phyloP scores from a whole-genome alignment of 352 stramenopile species.

The Elongisporangium anandrum region DNA sequence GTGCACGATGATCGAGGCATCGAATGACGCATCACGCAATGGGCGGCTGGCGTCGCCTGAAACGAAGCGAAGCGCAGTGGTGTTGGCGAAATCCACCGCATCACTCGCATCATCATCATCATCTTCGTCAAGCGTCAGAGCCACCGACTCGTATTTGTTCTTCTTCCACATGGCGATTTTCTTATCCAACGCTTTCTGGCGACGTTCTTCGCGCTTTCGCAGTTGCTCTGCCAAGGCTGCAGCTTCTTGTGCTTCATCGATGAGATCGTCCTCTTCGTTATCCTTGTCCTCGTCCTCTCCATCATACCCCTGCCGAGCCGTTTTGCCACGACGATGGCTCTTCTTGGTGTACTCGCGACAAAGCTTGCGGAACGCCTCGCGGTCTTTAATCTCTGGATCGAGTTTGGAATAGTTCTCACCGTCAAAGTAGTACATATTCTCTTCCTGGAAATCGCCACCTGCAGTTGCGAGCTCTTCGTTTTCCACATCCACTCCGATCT shows the following conservation, averaged over 20 bases:
- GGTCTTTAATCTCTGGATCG: constrained; percentile 27
- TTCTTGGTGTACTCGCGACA: constrained; percentile 19
- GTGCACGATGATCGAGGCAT: constrained; percentile 54
- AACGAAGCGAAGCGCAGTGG: constrained; percentile 34
- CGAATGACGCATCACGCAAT: constrained; percentile 1
- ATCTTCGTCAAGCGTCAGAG: constrained; percentile 13
- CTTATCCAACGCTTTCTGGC: constrained; percentile 31
- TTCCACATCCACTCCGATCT: constrained; percentile 9
- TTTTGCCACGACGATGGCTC: constrained; percentile 17
- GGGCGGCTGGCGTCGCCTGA: constrained; percentile 58
- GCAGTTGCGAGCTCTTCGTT: constrained; percentile 48
- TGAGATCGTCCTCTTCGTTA: constrained; percentile 18
- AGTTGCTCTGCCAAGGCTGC: constrained; percentile 36
- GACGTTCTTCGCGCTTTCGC: constrained; percentile 35
- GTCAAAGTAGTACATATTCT: constrained; percentile 87
- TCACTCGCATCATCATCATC: constrained; percentile 6
- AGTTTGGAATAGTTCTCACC: constrained; percentile 63
- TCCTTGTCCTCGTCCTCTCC: constrained; percentile 28
- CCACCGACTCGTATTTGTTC: constrained; percentile 59
- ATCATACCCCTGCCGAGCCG: constrained; percentile 30
- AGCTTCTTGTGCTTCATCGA: constrained; percentile 8
- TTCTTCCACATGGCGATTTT: constrained; percentile 53
- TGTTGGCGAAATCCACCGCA: constrained; percentile 8
- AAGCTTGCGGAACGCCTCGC: constrained; percentile 32
- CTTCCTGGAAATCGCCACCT: constrained; percentile 54